Evolutionary conservation across 345 rosid genomes (phyloP).

Genomic region (Populus pruinosa): DNA sequence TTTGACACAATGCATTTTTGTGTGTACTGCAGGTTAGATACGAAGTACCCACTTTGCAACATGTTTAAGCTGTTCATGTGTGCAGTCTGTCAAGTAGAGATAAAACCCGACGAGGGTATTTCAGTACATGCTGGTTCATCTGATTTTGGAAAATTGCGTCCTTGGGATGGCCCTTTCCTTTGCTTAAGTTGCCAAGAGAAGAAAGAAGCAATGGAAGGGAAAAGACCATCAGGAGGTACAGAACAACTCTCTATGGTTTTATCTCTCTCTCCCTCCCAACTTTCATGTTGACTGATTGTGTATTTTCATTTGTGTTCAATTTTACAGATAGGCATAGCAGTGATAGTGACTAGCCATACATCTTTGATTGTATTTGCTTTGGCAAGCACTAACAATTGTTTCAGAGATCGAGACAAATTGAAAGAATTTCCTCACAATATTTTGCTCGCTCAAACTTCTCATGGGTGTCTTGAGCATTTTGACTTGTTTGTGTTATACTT

Average conservation of each 20-base stretch:
- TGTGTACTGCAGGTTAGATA: constrained; percentile 68
- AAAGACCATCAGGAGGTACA: constrained; percentile 73
- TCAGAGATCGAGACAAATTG: constrained; percentile 33
- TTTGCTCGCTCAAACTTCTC: constrained; percentile 25
- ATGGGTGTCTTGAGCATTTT: constrained; percentile 17
- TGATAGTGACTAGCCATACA: constrained; percentile 76
- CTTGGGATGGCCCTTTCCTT: constrained; percentile 99
- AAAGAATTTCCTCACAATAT: constrained; percentile 28
- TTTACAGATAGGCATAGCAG: constrained; percentile 77
- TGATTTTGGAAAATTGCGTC: constrained; percentile 61
- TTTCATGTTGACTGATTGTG: constrained; percentile 11
- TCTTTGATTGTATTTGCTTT: constrained; percentile 14
- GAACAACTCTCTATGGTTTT: background rate
- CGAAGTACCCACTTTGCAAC: constrained; percentile 94
- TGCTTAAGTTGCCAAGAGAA: constrained; percentile 94
- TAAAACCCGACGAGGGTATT: constrained; percentile 92
- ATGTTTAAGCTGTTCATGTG: constrained; percentile 93
- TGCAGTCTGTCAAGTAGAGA: constrained; percentile 99
- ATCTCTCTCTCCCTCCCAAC: background rate
- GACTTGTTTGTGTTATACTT: constrained; percentile 29
- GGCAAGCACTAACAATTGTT: constrained; percentile 34
- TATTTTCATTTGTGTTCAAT: constrained; percentile 1
- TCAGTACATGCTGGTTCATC: constrained; percentile 81
- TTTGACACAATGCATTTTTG: constrained; percentile 15
- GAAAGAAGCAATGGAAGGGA: constrained; percentile 99